Evolutionary conservation across 306 rosid genomes (phyloP).

Genomic region (Cyamopsis tetragonoloba): DNA sequence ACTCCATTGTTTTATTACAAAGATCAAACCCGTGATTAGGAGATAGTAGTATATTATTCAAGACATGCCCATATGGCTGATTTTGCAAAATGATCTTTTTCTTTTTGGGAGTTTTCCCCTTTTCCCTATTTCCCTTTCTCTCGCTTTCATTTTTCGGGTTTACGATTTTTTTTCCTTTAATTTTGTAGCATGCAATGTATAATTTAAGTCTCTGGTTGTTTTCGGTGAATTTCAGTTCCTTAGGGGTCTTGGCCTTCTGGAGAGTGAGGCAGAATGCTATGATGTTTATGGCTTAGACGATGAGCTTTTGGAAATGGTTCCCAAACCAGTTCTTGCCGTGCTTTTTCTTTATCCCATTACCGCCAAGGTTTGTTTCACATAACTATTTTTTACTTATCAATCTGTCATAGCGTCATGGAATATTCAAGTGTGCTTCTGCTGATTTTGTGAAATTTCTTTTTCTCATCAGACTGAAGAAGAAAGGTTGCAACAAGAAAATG

Average conservation of each 20-base stretch:
- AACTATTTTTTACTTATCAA: too few species aligned
- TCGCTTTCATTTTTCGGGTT: not conserved
- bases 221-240: conserved; percentile 58
- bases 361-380: conserved; percentile 45
- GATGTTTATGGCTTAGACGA: conserved; percentile 91
- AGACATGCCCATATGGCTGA: not conserved
- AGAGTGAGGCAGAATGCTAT: conserved; percentile 66
- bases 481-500: conserved; percentile 61
- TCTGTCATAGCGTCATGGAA: not conserved
- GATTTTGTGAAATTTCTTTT: conserved; percentile 13
- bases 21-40: not conserved
- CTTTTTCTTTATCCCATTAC: conserved; percentile 90
- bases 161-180: not conserved
- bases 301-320: conserved; percentile 91
- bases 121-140: too few species aligned
- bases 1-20: not conserved
- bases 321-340: conserved; percentile 91
- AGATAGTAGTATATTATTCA: not conserved
- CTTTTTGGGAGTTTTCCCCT: too few species aligned
- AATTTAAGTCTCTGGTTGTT: conserved; percentile 7
- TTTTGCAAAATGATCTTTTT: not conserved
- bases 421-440: conserved; percentile 6
- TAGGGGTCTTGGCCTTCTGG: conserved; percentile 79
- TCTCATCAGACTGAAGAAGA: conserved; percentile 79
- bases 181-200: not conserved